Base-by-base conservation (phyloP, 1,284 basidiomycete genomes). In the Anthracocystis panici-leucophaei region DNA sequence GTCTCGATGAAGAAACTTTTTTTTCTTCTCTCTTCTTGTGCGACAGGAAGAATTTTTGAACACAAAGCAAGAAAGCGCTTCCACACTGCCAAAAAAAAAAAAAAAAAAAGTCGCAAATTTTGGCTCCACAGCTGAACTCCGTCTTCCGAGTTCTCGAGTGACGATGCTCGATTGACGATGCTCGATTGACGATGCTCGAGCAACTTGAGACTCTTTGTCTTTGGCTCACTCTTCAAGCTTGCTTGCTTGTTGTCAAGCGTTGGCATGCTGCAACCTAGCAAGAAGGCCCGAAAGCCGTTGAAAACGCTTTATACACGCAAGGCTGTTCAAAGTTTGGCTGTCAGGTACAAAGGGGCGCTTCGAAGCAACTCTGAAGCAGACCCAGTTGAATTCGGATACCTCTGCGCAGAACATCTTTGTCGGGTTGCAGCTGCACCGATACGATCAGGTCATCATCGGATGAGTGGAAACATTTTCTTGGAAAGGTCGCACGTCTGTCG, bases 101-200 rank as follows among this genome's bases (percentile, higher is more conserved):
- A 46, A 46, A 2, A 16, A 10, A 50, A 50, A 29, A 49, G 16
- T 12, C 35, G 33, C 31, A 52, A 52, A 49, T 57, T 57, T 65
- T 42, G 53, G 58, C 58, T 60, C 50, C 49, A 53, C 59, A 41
- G 25, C 29, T 20, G 11, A 49, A 25, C 20, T 57, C 62, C 62
- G 62, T 48, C 18, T 58, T 49, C 63, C 63, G 63, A 50, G 10
- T 53, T 20, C 1, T 53, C 11, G 25, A 38, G 35, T 14, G 12
- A 38, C 35, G 11, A 29, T 42, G 14, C 16, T 41, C 40, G 16
- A 42, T n/a, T n/a, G n/a, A n/a, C n/a, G n/a, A n/a, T n/a, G n/a
- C 1, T 53, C 11, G 25, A 38, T 7, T 14, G 12, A 38, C 35
- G 11, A 29, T 42, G 14, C 16, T 41, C 40, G 16, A 42, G 38